Conservation (phyloP, 148 eudicot genomes). For the Persicaria maculosa region DNA sequence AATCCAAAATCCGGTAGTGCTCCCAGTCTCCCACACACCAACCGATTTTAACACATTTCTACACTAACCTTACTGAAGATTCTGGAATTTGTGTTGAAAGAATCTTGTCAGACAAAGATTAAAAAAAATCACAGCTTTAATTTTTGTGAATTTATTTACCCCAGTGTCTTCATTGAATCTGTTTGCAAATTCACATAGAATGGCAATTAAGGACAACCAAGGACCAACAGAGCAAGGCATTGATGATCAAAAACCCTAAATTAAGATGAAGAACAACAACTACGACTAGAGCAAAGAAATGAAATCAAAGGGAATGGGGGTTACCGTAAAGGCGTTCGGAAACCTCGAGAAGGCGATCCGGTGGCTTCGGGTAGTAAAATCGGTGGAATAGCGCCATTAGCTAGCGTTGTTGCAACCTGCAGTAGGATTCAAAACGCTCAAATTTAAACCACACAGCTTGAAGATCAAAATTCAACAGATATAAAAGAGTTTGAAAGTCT, state of each 20-base stretch:
- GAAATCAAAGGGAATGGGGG: too few relatives aligned
- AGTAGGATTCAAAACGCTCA: slow-evolving; percentile 10
- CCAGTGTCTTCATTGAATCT: neutral
- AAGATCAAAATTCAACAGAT: neutral
- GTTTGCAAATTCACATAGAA: neutral
- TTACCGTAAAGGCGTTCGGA: slow-evolving; percentile 38
- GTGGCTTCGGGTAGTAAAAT: slow-evolving; percentile 32
- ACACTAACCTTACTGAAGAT: too few relatives aligned
- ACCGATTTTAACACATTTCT: too few relatives aligned
- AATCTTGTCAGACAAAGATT: neutral
- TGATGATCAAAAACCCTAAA: slow-evolving; percentile 1
- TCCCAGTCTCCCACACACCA: too few relatives aligned
- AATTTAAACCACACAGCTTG: slow-evolving; percentile 1
- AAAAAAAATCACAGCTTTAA: neutral
- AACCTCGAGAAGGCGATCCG: slow-evolving; percentile 37
- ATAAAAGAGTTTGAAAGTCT: neutral
- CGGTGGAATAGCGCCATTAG: slow-evolving; percentile 32
- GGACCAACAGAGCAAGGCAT: neutral
- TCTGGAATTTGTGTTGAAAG: neutral
- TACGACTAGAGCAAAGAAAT: neutral
- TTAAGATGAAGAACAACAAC: neutral
- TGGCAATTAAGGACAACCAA: neutral
- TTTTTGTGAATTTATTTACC: neutral
- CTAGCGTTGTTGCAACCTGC: slow-evolving; percentile 9
- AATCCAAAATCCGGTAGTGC: too few relatives aligned